Percentiles rank a stretch among this genome's conserved stretches.
These are phyloP conservation scores for Candolleomyces eurysporus DNA, from an alignment of 768 basidiomycete genomes.

Conservation along the genomic window DNA sequence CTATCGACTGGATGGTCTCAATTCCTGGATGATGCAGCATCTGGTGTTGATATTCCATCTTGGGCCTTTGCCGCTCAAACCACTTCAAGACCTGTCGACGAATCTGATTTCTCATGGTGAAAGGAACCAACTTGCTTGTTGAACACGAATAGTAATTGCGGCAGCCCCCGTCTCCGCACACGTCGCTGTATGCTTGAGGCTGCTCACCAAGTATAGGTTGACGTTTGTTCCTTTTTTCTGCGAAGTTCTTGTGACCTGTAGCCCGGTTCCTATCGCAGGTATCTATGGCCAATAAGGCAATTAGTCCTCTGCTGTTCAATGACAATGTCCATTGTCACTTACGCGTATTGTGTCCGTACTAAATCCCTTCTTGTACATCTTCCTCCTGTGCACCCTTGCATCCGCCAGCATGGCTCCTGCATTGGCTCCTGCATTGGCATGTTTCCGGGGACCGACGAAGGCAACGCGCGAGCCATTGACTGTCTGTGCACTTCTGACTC, in stretches of 20 bases:
- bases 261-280: conserved; percentile 55
- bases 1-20: conserved; percentile 43
- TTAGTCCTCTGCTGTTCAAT: neutral
- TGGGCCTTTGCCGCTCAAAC: conserved; percentile 36
- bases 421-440: too few relatives aligned
- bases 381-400: conserved; percentile 37
- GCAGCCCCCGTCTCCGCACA: conserved; percentile 53
- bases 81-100: conserved; percentile 36
- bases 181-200: conserved; percentile 51
- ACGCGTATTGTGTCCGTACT: conserved; percentile 43
- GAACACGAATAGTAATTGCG: conserved; percentile 48
- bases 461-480: conserved; percentile 46
- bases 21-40: conserved; percentile 40
- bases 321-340: conserved; percentile 17
- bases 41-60: conserved; percentile 14
- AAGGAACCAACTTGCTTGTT: conserved; percentile 36
- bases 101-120: neutral
- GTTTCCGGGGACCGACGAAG: too few relatives aligned
- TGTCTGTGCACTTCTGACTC: conserved; percentile 39
- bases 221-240: conserved; percentile 40
- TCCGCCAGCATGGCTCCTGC: conserved; percentile 36
- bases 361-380: conserved; percentile 41
- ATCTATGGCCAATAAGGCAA: conserved; percentile 34
- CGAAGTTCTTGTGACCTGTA: conserved; percentile 44
- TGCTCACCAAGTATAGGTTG: conserved; percentile 52